phyloP scores from a whole-genome alignment of 176 grass and related monocot species.

The sorghum (Sorghum bicolor) region DNA sequence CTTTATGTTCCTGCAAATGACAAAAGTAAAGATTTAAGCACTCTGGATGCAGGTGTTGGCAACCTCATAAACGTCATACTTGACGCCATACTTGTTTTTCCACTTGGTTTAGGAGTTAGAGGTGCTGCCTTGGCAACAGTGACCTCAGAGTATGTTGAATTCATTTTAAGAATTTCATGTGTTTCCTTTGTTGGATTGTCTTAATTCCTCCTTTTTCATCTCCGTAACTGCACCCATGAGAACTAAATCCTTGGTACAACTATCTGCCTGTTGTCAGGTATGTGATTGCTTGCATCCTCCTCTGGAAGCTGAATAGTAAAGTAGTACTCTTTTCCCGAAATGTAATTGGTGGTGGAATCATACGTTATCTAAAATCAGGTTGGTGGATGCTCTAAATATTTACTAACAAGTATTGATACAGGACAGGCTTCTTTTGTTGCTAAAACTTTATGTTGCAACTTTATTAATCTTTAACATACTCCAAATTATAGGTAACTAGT shows the following conservation, averaged over 20 bases:
- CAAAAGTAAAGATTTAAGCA: background rate
- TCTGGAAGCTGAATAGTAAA: conserved; percentile 83
- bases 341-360: conserved; percentile 42
- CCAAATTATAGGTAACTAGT: background rate
- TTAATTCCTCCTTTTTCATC: background rate
- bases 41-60: conserved; percentile 54
- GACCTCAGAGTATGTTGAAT: conserved; percentile 76
- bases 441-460: background rate
- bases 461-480: background rate
- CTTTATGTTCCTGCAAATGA: background rate
- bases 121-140: conserved; percentile 92
- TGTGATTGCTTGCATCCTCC: conserved; percentile 62
- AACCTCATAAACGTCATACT: conserved; percentile 77
- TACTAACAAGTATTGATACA: background rate
- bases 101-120: conserved; percentile 80
- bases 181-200: background rate
- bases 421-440: background rate
- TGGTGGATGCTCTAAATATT: background rate
- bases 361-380: conserved; percentile 91
- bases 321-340: conserved; percentile 57
- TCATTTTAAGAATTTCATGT: background rate
- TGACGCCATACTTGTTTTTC: conserved; percentile 71
- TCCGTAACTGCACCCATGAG: background rate
- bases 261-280: conserved; percentile 48
- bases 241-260: background rate